Conservation (phyloP, 2,329 filamentous ascomycete species). For the Penicillium palitans region DNA sequence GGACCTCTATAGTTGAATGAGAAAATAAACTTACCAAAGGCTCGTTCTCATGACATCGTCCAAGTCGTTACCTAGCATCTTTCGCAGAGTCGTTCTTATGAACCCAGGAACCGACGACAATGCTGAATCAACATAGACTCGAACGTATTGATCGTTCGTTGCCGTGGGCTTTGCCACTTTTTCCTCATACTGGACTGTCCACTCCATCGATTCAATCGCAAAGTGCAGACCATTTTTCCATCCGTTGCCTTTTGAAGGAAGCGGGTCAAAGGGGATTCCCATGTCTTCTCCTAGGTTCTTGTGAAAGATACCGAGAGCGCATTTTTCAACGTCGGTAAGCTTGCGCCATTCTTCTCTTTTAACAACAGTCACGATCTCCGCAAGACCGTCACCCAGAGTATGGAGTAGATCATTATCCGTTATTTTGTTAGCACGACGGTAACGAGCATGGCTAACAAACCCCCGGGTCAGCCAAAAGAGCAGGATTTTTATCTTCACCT, state of each 20-base stretch:
- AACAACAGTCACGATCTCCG: constrained; percentile 62
- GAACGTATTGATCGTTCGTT: constrained; percentile 20
- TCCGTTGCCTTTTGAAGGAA: constrained; percentile 20
- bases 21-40: constrained; percentile 16
- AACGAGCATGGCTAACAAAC: constrained; percentile 45
- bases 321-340: constrained; percentile 63
- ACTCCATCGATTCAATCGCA: constrained; percentile 9
- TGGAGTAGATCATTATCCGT: constrained; percentile 59
- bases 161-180: constrained; percentile 14
- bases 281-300: constrained; percentile 63
- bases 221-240: constrained; percentile 13
- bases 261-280: constrained; percentile 51
- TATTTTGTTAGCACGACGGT: constrained; percentile 57
- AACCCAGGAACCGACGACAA: constrained; percentile 13
- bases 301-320: constrained; percentile 65
- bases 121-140: constrained; percentile 19
- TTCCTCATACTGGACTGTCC: constrained; percentile 16
- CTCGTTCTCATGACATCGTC: constrained; percentile 22
- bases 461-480: background rate
- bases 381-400: constrained; percentile 60
- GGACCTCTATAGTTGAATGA: background rate
- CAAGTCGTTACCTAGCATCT: constrained; percentile 17
- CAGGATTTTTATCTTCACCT: background rate
- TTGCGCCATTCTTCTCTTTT: constrained; percentile 64
- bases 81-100: constrained; percentile 9